Conservation (phyloP, 2,329 filamentous ascomycete species). For the Verticillium zaregamsianum region DNA sequence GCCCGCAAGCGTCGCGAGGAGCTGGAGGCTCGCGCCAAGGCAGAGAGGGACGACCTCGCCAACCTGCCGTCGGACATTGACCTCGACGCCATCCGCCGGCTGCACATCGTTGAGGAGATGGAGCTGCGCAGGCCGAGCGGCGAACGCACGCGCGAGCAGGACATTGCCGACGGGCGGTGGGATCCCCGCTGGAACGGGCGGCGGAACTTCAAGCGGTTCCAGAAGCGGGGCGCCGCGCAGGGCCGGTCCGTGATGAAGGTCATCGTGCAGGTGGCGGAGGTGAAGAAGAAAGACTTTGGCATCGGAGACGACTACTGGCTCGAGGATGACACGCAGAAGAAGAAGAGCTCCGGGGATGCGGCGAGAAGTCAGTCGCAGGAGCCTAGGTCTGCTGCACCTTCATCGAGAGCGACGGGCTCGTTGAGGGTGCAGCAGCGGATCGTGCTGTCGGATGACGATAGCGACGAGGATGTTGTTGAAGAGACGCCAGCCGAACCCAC, state of each 20-base stretch:
- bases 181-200: constrained; percentile 88
- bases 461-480: constrained; percentile 19
- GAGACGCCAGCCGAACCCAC: background rate
- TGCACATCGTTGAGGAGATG: constrained; percentile 76
- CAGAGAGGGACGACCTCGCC: constrained; percentile 49
- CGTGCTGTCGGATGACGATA: constrained; percentile 32
- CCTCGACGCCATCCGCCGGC: constrained; percentile 65
- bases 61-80: constrained; percentile 60
- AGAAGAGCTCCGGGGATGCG: constrained; percentile 20
- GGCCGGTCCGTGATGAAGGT: constrained; percentile 42
- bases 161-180: constrained; percentile 61
- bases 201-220: constrained; percentile 94
- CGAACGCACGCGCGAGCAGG: constrained; percentile 40
- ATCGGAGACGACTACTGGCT: constrained; percentile 76
- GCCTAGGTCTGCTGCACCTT: constrained; percentile 10
- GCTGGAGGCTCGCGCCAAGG: constrained; percentile 59
- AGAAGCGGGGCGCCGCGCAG: constrained; percentile 46
- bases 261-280: constrained; percentile 70
- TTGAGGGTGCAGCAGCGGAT: constrained; percentile 15
- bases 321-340: constrained; percentile 40
- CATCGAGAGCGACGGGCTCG: constrained; percentile 6
- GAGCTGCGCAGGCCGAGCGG: constrained; percentile 45
- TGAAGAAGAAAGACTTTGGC: constrained; percentile 66
- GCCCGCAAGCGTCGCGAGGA: constrained; percentile 57
- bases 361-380: constrained; percentile 1